Conservation (phyloP, 495 filamentous ascomycete species). For the Penicillium ucsense region DNA sequence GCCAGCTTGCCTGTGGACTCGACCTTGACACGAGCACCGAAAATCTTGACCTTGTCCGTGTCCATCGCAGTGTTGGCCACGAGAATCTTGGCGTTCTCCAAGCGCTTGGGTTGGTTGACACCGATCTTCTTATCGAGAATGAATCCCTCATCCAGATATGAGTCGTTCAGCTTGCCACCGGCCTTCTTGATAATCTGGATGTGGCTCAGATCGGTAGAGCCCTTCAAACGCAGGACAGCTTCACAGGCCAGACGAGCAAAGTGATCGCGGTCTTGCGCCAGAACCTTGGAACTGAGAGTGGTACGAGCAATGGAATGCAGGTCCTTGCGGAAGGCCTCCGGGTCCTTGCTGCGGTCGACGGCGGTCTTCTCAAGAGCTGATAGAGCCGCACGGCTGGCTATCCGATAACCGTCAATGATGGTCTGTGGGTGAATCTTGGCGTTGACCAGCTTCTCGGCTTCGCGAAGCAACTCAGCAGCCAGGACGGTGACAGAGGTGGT, state of each 20-base stretch:
- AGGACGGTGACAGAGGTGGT: constrained; percentile 89
- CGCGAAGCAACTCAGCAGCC: constrained; percentile 87
- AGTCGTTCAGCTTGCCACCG: constrained; percentile 92
- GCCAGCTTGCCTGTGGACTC: constrained; percentile 91
- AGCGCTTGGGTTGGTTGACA: constrained; percentile 92
- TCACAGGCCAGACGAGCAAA: constrained; percentile 89
- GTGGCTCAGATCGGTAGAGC: constrained; percentile 89
- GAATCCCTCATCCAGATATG: constrained; percentile 95
- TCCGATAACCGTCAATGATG: constrained; percentile 97
- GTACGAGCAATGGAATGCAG: constrained; percentile 84
- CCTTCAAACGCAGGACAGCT: constrained; percentile 81
- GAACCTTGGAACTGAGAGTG: constrained; percentile 95
- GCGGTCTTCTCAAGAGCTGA: constrained; percentile 73
- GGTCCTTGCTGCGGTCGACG: constrained; percentile 77
- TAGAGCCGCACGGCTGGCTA: constrained; percentile 84
- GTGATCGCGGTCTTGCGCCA: constrained; percentile 86
- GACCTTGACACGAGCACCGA: constrained; percentile 88
- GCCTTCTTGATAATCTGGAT: constrained; percentile 99
- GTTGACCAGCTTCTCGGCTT: constrained; percentile 93
- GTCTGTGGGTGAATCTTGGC: constrained; percentile 98
- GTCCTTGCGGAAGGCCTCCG: constrained; percentile 78
- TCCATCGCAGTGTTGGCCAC: constrained; percentile 99
- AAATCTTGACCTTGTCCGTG: constrained; percentile 99
- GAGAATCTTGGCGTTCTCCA: constrained; percentile 96
- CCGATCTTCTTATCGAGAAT: constrained; percentile 98